Evolutionary conservation across 352 stramenopile genomes (phyloP).

Genomic region (Thalassiosira hispida): DNA sequence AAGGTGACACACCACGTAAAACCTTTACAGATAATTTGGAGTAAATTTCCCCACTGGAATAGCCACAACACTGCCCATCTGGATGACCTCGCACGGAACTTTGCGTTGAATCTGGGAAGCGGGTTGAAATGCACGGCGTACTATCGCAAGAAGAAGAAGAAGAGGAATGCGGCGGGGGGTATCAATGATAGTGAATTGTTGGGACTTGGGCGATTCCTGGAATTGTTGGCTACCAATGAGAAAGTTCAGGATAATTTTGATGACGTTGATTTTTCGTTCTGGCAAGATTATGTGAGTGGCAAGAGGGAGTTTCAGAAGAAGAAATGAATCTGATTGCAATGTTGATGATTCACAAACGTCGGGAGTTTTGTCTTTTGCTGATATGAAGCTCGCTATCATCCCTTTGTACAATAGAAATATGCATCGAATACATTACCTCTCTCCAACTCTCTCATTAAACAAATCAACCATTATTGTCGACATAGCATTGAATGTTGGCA

Average conservation of each 20-base stretch:
- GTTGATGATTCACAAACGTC: no score
- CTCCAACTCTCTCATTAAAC: no score
- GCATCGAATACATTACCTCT: no score
- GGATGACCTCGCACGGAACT: conserved; percentile 87
- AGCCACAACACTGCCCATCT: conserved; percentile 87
- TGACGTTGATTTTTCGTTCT: conserved; percentile 70
- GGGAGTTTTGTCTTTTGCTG: no score
- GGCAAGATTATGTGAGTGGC: conserved; percentile 72
- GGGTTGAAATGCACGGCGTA: conserved; percentile 82
- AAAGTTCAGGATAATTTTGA: conserved; percentile 63
- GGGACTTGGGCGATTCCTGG: conserved; percentile 65
- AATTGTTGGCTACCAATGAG: conserved; percentile 59
- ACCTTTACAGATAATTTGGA: conserved; percentile 86
- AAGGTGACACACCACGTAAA: conserved; percentile 85
- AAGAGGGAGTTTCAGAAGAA: conserved; percentile 37
- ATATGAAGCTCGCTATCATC: no score
- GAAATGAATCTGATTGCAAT: conserved; percentile 14
- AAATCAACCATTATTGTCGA: no score
- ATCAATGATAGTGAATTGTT: conserved; percentile 57
- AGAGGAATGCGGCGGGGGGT: background rate
- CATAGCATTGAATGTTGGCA: no score
- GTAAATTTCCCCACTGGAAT: conserved; percentile 83
- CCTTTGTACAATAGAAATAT: no score
- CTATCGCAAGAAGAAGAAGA: conserved; percentile 76
- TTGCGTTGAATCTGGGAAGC: conserved; percentile 82